Base-by-base conservation (phyloP, 176 grass and related monocot species). In the Bothriochloa decipiens region DNA sequence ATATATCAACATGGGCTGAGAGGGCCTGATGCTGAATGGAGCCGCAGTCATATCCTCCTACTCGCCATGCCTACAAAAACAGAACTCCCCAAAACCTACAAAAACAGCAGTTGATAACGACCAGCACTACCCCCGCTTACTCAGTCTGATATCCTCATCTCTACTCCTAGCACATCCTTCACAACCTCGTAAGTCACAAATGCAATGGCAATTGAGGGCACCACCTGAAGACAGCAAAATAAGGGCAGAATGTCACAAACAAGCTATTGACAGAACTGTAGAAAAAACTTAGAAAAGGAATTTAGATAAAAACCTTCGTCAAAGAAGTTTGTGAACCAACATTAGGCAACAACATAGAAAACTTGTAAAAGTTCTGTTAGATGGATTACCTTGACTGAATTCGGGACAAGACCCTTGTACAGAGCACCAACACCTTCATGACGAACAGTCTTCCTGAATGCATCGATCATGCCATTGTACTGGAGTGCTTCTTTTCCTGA, bases 71-170 rank as follows among this genome's bases (percentile, higher is more conserved):
- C 86, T 89, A 89, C 79, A 84, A 91, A 93, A 96, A 87, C 85
- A 88, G 28, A 83, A 74, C 79, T 85, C 26, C 75, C 68, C 71
- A 73, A 79, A 81, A 66, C 83, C 84, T 81, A 93, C 80, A 91
- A 93, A 83, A 91, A 96, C 71, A 93, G 78, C 83, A 87, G 80
- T 80, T 74, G 77, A 87, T 89, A 65, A 83, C 46, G 32, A 17
- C 73, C 70, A 50, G 65, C 52, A 60, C 86, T 80, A 65, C 70
- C 72, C 82, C 80, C 47, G 9, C 23, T 36, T 81, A 76, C 90
- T 99, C 84, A 99, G 79, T 96, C 96, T 68, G 94, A 97, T 82
- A 96, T 99, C 91, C 93, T 93, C 96, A 96, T 88, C 88, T 99
- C 96, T 86, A 96, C 93, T 78, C 97, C 97, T 89, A 94, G 89